Evolutionary conservation across 2,329 filamentous ascomycete genomes (phyloP), one percentile per base, ranked within the genome.

Genomic region (Beauveria australis): DNA sequence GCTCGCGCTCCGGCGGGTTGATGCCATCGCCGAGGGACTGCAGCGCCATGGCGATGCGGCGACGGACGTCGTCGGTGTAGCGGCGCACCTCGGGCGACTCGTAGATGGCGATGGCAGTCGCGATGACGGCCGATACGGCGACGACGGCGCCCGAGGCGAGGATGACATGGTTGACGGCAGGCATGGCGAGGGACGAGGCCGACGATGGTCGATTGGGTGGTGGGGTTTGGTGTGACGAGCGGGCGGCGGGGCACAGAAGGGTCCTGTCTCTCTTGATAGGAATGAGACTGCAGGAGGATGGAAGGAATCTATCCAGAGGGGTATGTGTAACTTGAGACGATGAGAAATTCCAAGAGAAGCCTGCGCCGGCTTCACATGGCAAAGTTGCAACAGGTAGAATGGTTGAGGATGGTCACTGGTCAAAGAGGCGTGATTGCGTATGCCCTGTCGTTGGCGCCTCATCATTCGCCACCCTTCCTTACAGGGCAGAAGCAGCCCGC

Each of bases 71-170:
- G 64, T 84, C 80, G 64, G 83, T 81, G 67, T 83, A 81, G 66
- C 83, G 82, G 63, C 83, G 82, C 30, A 87, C 72, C 71, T 87
- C 84, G 60, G 84, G 84, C 24, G 79, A 84, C 69, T 88, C 84
- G 74, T 87, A 87, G 62, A 87, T 76, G 64, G 82, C 81, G 62
- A 85, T 79, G 62, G 82, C 81, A 40, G 81, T 79, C 28, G 81
- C 81, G 61, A 84, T 78, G 60, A 80, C 81, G 62, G 85, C 77
- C 33, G 81, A 79, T 40, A 83, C 75, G 72, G 81, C 83, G 64
- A 84, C 78, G 53, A 83, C 76, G 75, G 82, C 82, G 65, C 78
- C 82, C 79, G 82, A 81, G 63, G 78, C 77, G 61, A 83, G 66
- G 48, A 78, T 75, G 65, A 79, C 72, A 65, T 81, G 79, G 74